Percentiles rank a stretch among this genome's conserved stretches.
phyloP scores from a whole-genome alignment of 768 basidiomycete genomes.

The Phanerodontia chrysosporium region DNA sequence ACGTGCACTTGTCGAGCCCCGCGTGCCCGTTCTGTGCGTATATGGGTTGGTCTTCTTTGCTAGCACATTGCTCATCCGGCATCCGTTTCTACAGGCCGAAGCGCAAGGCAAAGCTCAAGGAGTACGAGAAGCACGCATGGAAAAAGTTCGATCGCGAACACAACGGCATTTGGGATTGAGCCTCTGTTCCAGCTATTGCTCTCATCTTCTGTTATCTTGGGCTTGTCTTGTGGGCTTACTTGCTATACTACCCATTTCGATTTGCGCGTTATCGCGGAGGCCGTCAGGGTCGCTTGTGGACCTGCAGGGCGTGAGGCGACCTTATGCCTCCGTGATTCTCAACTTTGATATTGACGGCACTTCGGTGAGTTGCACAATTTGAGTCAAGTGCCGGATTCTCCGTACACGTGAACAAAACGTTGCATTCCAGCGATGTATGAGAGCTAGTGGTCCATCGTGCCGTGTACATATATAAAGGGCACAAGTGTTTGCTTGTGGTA shows the following conservation, averaged over 20 bases:
- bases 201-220: neutral
- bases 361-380: neutral
- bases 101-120: conserved; percentile 47
- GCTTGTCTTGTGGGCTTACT: neutral
- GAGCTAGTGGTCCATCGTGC: neutral
- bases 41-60: neutral
- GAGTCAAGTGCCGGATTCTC: neutral
- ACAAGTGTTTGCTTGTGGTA: neutral
- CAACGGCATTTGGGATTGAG: neutral
- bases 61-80: neutral
- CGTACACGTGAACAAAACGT: no score
- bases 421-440: neutral
- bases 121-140: conserved; percentile 80
- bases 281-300: neutral
- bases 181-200: no score
- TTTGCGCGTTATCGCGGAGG: neutral
- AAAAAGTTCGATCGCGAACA: conserved; percentile 55
- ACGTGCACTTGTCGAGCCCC: conserved; percentile 81
- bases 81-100: conserved; percentile 41
- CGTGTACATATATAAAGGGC: neutral
- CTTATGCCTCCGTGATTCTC: neutral
- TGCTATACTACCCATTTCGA: no score
- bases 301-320: no score
- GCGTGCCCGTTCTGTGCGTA: conserved; percentile 71
- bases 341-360: neutral